Base-by-base conservation (phyloP, 768 basidiomycete species). In the Dendrothele bispora region DNA sequence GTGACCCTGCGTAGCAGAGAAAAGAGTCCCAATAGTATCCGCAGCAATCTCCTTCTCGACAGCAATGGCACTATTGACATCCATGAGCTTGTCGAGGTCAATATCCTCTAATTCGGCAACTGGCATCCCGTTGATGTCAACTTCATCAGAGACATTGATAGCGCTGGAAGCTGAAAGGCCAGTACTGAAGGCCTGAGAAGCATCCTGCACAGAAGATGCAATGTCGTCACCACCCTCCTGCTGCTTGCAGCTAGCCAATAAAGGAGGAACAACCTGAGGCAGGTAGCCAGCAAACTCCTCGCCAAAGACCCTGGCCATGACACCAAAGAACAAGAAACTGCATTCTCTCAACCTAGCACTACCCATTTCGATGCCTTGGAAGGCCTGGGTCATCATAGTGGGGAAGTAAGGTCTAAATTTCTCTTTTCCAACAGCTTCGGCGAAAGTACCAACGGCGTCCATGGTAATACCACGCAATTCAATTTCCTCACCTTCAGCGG, bases 11-110 rank as follows among this genome's bases (percentile, higher is more conserved):
- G 91, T 92, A 10, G 88, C 79, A 25, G 82, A 75, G 63, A 98
- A 98, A 52, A 99, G 69, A 28, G 88, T 86, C 51, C 95, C 94
- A 54, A 98, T 86, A 4, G 95, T 92, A 63, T 98, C 95, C 21
- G 93, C 92, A 18, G 97, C 95, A 51, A 98, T 97, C 74, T 99
- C 97, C 70, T 99, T 99, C 77, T 99, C 97, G 47, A 98, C 93
- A 35, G 95, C 95, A 55, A 98, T 87, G 18, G 94, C 95, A 57
- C 88, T 91, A 73, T 94, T 95, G 52, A 95, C 91, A 52, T 93
- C 90, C 61, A 93, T 79, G 67, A 91, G 75, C 67, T 92, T 91
- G 57, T 91, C 91, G 41, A 91, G 67, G 57, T 93, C 90, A 37
- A 90, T 65, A 43, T 92, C 88, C 50, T 91, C 90, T 48, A 84